Base-by-base conservation (phyloP, 208 protist genomes). In the Plasmodiophora brassicae region DNA sequence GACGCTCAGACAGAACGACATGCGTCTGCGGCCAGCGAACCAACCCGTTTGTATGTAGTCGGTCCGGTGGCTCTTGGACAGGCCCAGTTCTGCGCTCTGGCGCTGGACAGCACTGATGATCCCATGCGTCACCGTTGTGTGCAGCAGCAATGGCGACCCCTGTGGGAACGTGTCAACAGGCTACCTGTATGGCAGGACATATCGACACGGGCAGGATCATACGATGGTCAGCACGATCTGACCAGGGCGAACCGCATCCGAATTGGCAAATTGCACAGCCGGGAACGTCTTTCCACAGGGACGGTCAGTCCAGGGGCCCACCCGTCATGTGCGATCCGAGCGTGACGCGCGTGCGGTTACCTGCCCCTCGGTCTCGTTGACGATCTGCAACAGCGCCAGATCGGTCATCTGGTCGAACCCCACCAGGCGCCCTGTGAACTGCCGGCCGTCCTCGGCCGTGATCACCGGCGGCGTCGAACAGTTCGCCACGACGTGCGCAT, bases 21-120 rank as follows among this genome's bases (percentile, higher is more conserved):
- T 14, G 5, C 5, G 14, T 25, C 14, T 14, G 25, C 25, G 25
- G 20, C 25, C 5, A 78, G 20, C 65, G n/a, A 32, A 32, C 65
- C n/a, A 36, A 78, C 65, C 65, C 5, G 65, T 78, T 78, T 78
- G 65, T 36, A 78, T 78, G n/a, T 38, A 78, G 41, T 78, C 65
- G 20, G 65, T 78, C 5, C 65, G 65, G 41, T 78, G 65, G 20
- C 32, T 44, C 20, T n/a, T 38, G 10, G 65, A 78, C 5, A 78
- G 65, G n/a, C 65, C 65, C 20, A 78, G 65, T 78, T 78, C 65
- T 5, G 32, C 65, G 41, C 65, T 78, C 20, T 78, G 65, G 5
- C 65, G 65, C n/a, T 78, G 14, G 32, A 78, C n/a, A 32, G 65
- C 65, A 32, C 65, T 78, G 20, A 78, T 78, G 10, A 78, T 78